Conservation (phyloP, 371 early-diverging fungal species). For the Cokeromyces recurvatus region DNA sequence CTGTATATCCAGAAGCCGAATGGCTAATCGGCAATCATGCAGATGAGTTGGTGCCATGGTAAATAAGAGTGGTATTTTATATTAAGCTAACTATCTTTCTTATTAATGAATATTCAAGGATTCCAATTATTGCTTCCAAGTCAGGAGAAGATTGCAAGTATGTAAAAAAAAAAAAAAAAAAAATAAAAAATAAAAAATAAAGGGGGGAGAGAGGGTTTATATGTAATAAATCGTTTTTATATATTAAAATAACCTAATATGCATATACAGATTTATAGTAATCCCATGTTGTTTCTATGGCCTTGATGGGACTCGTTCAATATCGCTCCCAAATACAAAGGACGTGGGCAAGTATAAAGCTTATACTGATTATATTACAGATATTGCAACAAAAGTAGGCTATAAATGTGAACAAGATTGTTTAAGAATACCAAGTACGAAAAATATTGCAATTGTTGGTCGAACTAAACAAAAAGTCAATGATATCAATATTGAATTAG, state of each 20-base stretch:
- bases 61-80: no score
- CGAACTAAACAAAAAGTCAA: slow-evolving; percentile 15
- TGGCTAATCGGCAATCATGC: slow-evolving; percentile 93
- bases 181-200: no score
- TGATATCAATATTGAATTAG: neutral
- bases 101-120: no score
- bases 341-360: slow-evolving; percentile 67
- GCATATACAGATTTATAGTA: slow-evolving; percentile 56
- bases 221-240: neutral
- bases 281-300: slow-evolving; percentile 84
- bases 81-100: no score
- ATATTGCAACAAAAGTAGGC: slow-evolving; percentile 56
- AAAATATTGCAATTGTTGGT: slow-evolving; percentile 78
- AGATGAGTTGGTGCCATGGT: slow-evolving; percentile 88
- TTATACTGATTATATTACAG: slow-evolving; percentile 63
- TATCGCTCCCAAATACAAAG: slow-evolving; percentile 31
- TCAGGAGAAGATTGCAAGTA: slow-evolving; percentile 57
- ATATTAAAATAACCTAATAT: neutral
- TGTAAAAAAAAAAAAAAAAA: slow-evolving; percentile 2
- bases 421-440: slow-evolving; percentile 86
- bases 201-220: no score
- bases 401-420: slow-evolving; percentile 64
- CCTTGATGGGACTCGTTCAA: slow-evolving; percentile 58
- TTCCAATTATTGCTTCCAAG: slow-evolving; percentile 71
- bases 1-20: slow-evolving; percentile 46